Conservation (phyloP, 2,329 filamentous ascomycete genomes). For the Amylocarpus encephaloides region DNA sequence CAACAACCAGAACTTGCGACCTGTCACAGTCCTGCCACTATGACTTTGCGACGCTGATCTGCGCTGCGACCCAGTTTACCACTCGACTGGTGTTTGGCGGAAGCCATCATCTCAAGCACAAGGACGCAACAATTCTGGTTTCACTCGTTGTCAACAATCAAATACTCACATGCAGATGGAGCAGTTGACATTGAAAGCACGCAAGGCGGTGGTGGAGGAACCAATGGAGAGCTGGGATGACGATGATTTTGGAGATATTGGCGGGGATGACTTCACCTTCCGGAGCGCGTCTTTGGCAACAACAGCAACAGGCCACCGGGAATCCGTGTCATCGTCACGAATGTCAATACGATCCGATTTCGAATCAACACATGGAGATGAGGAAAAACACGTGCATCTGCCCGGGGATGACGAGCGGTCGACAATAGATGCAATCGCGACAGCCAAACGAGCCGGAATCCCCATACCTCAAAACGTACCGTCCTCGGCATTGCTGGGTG, state of each 20-base stretch:
- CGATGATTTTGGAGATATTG: conserved; percentile 61
- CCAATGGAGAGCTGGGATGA: conserved; percentile 74
- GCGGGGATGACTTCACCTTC: conserved; percentile 58
- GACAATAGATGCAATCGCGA: conserved; percentile 77
- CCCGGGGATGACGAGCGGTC: conserved; percentile 80
- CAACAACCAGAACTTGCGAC: conserved; percentile 11
- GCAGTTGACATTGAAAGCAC: conserved; percentile 29
- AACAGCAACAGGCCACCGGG: conserved; percentile 49
- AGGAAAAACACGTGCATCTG: conserved; percentile 82
- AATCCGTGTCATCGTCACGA: conserved; percentile 79
- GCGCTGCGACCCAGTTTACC: conserved; percentile 16
- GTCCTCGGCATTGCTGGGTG: conserved; percentile 81
- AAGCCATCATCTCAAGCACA: not conserved
- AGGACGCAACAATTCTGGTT: not conserved
- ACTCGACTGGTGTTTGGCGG: conserved; percentile 11
- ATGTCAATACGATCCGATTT: conserved; percentile 77
- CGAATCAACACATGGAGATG: conserved; percentile 68
- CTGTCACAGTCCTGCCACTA: conserved; percentile 15
- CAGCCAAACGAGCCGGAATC: conserved; percentile 83
- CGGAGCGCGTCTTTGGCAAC: conserved; percentile 40
- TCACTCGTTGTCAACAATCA: conserved; percentile 4
- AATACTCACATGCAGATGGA: conserved; percentile 22
- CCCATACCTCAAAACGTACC: conserved; percentile 83
- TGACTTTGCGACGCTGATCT: conserved; percentile 24
- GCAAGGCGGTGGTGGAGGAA: conserved; percentile 42